Percentiles rank a stretch among this genome's conserved stretches.
These are phyloP conservation scores for Otatea glauca DNA, from an alignment of 176 grass and related monocot species.

Conservation along the genomic window DNA sequence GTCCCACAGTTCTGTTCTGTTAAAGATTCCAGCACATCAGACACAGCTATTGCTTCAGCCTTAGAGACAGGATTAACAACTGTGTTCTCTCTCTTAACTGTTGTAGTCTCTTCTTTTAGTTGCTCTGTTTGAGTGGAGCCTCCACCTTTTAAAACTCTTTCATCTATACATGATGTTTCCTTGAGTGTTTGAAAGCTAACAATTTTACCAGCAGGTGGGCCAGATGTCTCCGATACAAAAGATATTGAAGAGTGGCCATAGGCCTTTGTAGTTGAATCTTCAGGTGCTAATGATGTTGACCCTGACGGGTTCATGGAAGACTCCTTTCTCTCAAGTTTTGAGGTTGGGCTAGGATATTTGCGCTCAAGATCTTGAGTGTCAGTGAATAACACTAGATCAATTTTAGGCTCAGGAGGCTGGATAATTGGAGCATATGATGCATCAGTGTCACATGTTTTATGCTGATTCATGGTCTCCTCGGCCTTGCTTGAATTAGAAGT, in stretches of 20 bases:
- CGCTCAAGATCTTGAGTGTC: constrained; percentile 45
- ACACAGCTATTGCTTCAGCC: constrained; percentile 37
- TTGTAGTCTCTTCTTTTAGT: constrained; percentile 25
- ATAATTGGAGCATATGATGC: constrained; percentile 38
- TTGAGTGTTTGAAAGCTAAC: constrained; percentile 48
- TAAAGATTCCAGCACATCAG: constrained; percentile 48
- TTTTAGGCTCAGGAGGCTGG: constrained; percentile 24
- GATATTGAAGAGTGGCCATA: constrained; percentile 41
- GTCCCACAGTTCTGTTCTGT: constrained; percentile 43
- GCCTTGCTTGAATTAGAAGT: constrained; percentile 42
- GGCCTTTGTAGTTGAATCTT: constrained; percentile 46
- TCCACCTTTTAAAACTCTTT: constrained; percentile 44
- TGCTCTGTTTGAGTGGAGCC: constrained; percentile 27
- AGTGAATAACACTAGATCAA: constrained; percentile 28
- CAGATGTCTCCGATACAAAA: constrained; percentile 49
- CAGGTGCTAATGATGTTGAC: constrained; percentile 49
- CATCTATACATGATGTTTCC: constrained; percentile 47
- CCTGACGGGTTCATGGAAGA: constrained; percentile 27
- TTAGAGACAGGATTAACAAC: constrained; percentile 42
- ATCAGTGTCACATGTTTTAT: constrained; percentile 32
- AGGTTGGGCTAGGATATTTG: constrained; percentile 60
- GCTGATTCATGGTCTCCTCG: constrained; percentile 34
- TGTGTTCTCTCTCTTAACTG: constrained; percentile 28
- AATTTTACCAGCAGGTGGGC: constrained; percentile 45
- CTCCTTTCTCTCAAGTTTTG: constrained; percentile 48